A percentile compares a stretch with the other conserved stretches of the same genome.
Conservation (phyloP, 495 filamentous ascomycete species). For the Xylaria palmicola region DNA sequence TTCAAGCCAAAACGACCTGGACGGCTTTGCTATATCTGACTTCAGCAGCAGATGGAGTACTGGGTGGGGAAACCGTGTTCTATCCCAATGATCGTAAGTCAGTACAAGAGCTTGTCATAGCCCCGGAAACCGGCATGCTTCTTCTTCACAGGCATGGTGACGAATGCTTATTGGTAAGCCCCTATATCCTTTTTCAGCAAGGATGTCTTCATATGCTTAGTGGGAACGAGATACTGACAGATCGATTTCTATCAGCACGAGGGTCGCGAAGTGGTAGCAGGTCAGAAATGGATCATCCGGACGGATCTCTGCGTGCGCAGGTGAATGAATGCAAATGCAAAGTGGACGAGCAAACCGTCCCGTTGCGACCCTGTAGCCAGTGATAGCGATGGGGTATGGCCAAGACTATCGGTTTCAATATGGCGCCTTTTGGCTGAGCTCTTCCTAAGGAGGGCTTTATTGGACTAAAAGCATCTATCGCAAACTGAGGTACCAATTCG, state of each 20-base stretch:
- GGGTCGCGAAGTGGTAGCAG: conserved; percentile 70
- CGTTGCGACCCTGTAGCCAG: not conserved
- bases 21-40: conserved; percentile 88
- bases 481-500: no score
- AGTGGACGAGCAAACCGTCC: not conserved
- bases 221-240: not conserved
- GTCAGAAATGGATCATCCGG: conserved; percentile 91
- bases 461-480: no score
- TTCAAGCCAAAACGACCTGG: conserved; percentile 85
- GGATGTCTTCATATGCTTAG: not conserved
- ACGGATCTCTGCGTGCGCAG: conserved; percentile 74
- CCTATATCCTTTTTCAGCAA: not conserved
- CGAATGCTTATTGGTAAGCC: conserved; percentile 69
- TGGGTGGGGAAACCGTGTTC: conserved; percentile 89
- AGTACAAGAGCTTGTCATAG: conserved; percentile 62
- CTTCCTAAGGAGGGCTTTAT: no score
- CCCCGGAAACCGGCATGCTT: conserved; percentile 76
- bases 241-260: conserved; percentile 57
- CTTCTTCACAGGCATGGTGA: conserved; percentile 87
- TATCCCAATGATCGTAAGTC: conserved; percentile 68
- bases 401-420: not conserved
- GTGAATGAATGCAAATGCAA: conserved; percentile 13
- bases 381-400: not conserved
- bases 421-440: not conserved
- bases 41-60: conserved; percentile 61